A percentile compares a stretch with the other conserved stretches of the same genome.
Conservation (phyloP, 2,329 filamentous ascomycete genomes). For the Microsporum ferrugineum region DNA sequence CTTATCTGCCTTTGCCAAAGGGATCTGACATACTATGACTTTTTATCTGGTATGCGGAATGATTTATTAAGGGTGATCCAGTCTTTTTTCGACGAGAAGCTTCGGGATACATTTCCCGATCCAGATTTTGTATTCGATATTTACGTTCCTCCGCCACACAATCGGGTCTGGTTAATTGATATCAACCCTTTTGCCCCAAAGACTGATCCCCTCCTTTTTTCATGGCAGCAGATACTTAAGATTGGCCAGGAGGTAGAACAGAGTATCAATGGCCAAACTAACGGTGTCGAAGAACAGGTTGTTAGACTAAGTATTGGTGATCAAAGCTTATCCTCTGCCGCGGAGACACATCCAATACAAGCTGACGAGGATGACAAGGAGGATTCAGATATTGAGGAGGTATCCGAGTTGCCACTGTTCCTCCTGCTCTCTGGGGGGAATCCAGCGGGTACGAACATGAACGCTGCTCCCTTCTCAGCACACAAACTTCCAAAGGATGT, state of each 20-base stretch:
- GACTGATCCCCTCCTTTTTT: conserved; percentile 81
- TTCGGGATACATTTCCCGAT: conserved; percentile 72
- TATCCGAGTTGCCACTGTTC: conserved; percentile 51
- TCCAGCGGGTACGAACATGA: conserved; percentile 78
- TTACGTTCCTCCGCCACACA: conserved; percentile 67
- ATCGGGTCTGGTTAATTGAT: conserved; percentile 75
- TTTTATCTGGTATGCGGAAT: conserved; percentile 57
- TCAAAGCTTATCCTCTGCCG: not conserved
- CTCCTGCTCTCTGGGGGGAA: conserved; percentile 73
- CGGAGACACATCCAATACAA: not conserved
- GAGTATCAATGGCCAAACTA: conserved; percentile 37
- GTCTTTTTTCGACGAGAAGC: conserved; percentile 62
- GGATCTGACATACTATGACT: conserved; percentile 82
- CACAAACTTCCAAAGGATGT: conserved; percentile 93
- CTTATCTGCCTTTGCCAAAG: conserved; percentile 78
- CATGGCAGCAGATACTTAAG: conserved; percentile 70
- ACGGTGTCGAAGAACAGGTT: conserved; percentile 9
- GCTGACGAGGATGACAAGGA: conserved; percentile 18
- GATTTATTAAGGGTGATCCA: conserved; percentile 58
- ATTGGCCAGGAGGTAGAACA: conserved; percentile 2
- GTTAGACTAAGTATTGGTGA: not conserved
- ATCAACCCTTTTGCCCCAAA: conserved; percentile 88
- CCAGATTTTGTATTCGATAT: conserved; percentile 80
- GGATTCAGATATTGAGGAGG: conserved; percentile 42
- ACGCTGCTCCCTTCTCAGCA: conserved; percentile 77